Evolutionary conservation across 208 protist species (phyloP).

Genomic region (Leishmania martiniquensis): DNA sequence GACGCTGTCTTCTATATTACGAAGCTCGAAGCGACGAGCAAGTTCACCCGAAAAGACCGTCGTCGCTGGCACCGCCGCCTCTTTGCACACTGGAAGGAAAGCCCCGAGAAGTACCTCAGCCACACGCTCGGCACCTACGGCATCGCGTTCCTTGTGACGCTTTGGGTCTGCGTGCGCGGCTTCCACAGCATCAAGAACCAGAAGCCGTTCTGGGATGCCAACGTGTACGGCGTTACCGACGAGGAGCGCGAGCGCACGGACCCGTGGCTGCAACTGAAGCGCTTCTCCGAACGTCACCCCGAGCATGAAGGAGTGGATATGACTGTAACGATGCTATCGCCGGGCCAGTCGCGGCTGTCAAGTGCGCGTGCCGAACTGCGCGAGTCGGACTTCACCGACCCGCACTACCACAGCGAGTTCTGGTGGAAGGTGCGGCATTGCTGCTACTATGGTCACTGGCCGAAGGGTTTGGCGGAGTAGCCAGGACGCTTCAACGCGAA

Average conservation of each 20-base stretch:
- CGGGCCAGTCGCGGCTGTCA: constrained; percentile 75
- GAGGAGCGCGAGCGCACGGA: constrained; percentile 59
- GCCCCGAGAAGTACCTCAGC: constrained; percentile 79
- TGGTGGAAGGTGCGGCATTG: constrained; percentile 91
- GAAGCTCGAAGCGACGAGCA: constrained; percentile 59
- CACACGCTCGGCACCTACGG: constrained; percentile 74
- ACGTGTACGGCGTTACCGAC: constrained; percentile 79
- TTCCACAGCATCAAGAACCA: constrained; percentile 90
- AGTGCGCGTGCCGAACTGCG: constrained; percentile 80
- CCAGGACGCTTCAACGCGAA: neutral
- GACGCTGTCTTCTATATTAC: constrained; percentile 84
- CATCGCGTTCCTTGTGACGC: constrained; percentile 45
- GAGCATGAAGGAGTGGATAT: constrained; percentile 82
- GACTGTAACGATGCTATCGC: constrained; percentile 79
- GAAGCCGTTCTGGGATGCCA: constrained; percentile 88
- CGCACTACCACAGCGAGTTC: constrained; percentile 87
- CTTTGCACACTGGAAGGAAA: constrained; percentile 86
- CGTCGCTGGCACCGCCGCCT: constrained; percentile 79
- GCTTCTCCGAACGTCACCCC: constrained; percentile 84
- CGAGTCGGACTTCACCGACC: constrained; percentile 88
- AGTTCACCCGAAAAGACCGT: constrained; percentile 88
- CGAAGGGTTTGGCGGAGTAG: constrained; percentile 81
- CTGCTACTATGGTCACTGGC: constrained; percentile 90
- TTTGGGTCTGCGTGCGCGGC: constrained; percentile 75
- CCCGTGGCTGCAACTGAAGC: constrained; percentile 76